phyloP scores from a whole-genome alignment of 2,329 filamentous ascomycete genomes.

The Alternaria conjuncta region DNA sequence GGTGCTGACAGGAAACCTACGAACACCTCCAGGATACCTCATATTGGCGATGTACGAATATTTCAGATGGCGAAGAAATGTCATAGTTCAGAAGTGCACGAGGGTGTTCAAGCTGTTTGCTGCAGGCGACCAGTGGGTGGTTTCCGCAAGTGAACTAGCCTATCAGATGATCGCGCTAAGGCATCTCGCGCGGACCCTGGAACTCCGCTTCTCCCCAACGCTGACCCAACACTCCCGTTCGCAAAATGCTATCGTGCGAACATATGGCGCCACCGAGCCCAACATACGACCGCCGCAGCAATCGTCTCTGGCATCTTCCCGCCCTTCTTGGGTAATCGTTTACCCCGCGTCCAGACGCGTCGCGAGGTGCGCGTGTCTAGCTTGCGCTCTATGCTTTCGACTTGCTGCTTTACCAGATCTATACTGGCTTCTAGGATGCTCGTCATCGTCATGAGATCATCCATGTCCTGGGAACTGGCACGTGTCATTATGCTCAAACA shows the following conservation, averaged over 20 bases:
- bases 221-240: not conserved
- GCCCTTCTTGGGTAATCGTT: rapidly evolving
- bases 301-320: not conserved
- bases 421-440: no score
- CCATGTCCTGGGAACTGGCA: no score
- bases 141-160: not conserved
- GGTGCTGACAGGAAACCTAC: not conserved
- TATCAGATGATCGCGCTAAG: not conserved
- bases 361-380: not conserved
- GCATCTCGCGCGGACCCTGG: not conserved
- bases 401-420: not conserved
- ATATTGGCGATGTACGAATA: rapidly evolving
- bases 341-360: not conserved
- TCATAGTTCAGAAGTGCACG: rapidly evolving
- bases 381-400: not conserved
- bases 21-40: not conserved
- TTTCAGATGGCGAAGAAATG: not conserved
- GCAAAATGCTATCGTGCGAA: not conserved
- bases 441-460: no score
- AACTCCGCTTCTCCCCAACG: not conserved
- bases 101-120: not conserved
- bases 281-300: not conserved
- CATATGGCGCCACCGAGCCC: not conserved
- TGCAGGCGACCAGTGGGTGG: not conserved
- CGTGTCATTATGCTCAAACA: no score